Evolutionary conservation across 352 stramenopile species (phyloP).

Genomic region (Phytophthora cryptogea): DNA sequence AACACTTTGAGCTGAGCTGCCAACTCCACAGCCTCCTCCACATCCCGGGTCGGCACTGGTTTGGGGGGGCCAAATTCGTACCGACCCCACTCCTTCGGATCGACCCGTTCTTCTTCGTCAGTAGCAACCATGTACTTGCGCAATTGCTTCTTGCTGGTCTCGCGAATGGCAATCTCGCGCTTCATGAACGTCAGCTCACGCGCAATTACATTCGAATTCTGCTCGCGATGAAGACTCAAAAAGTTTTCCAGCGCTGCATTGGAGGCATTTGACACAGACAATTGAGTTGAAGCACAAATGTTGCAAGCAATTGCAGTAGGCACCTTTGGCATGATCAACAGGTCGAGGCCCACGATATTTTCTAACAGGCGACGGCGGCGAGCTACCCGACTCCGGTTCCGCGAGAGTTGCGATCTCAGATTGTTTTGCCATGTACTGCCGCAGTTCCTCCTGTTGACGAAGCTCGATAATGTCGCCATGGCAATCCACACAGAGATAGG

Average conservation of each 20-base stretch:
- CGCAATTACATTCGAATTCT: constrained; percentile 37
- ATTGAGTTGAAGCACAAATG: neutral
- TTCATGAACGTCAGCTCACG: constrained; percentile 68
- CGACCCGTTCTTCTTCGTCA: constrained; percentile 53
- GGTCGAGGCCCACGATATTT: constrained; percentile 46
- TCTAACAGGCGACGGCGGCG: constrained; percentile 10
- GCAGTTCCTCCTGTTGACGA: constrained; percentile 46
- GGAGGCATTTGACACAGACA: neutral
- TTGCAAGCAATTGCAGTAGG: neutral
- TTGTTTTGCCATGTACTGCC: constrained; percentile 33
- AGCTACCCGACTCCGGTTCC: neutral
- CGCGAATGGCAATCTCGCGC: constrained; percentile 54
- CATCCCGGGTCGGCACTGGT: constrained; percentile 45
- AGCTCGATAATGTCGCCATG: constrained; percentile 57
- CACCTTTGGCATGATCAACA: constrained; percentile 61
- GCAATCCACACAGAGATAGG: constrained; percentile 71
- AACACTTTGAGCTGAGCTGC: constrained; percentile 62
- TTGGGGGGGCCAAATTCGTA: constrained; percentile 59
- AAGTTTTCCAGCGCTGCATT: constrained; percentile 52
- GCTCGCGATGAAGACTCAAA: constrained; percentile 45
- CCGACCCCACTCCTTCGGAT: constrained; percentile 64
- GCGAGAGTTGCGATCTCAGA: neutral
- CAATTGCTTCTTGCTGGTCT: constrained; percentile 61
- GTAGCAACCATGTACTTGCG: constrained; percentile 77
- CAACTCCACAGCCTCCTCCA: constrained; percentile 53